A percentile compares a stretch with the other conserved stretches of the same genome.
Conservation (phyloP, 139 green algal species). For the Chlamydomonas incerta region DNA sequence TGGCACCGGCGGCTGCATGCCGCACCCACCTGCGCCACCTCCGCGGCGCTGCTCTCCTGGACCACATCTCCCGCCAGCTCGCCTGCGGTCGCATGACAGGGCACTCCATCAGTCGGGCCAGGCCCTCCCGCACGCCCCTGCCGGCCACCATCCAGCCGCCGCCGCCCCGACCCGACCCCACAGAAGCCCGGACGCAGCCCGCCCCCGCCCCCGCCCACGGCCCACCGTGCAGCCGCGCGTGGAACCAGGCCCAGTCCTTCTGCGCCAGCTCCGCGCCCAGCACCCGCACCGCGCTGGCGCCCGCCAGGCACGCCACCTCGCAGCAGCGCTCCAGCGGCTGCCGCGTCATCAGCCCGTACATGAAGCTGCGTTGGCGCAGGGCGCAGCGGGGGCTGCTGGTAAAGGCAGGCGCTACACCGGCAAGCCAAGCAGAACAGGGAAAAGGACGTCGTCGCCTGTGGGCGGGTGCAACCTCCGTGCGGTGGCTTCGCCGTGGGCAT, state of each 20-base stretch:
- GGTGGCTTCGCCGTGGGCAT: too few species aligned
- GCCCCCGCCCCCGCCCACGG: not conserved
- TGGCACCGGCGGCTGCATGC: too few species aligned
- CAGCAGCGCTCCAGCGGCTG: conserved; percentile 58
- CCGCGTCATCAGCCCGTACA: conserved; percentile 67
- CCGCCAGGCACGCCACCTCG: conserved; percentile 72
- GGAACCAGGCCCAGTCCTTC: conserved; percentile 68
- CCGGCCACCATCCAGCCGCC: too few species aligned
- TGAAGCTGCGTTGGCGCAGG: conserved; percentile 58
- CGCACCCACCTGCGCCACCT: conserved; percentile 43
- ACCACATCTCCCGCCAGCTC: conserved; percentile 68
- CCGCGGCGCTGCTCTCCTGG: conserved; percentile 44
- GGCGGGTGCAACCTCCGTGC: too few species aligned
- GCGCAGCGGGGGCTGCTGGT: too few species aligned
- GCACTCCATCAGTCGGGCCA: too few species aligned
- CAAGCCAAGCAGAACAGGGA: too few species aligned
- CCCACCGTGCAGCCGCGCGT: conserved; percentile 50
- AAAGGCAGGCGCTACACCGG: too few species aligned
- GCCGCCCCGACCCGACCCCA: too few species aligned
- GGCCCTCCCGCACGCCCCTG: too few species aligned
- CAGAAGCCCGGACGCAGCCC: too few species aligned
- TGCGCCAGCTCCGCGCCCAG: conserved; percentile 71
- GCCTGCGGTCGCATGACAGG: not conserved
- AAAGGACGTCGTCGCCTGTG: too few species aligned
- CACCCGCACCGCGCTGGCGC: conserved; percentile 71